phyloP scores from a whole-genome alignment of 139 green algal species.

The Micractinium conductrix region DNA sequence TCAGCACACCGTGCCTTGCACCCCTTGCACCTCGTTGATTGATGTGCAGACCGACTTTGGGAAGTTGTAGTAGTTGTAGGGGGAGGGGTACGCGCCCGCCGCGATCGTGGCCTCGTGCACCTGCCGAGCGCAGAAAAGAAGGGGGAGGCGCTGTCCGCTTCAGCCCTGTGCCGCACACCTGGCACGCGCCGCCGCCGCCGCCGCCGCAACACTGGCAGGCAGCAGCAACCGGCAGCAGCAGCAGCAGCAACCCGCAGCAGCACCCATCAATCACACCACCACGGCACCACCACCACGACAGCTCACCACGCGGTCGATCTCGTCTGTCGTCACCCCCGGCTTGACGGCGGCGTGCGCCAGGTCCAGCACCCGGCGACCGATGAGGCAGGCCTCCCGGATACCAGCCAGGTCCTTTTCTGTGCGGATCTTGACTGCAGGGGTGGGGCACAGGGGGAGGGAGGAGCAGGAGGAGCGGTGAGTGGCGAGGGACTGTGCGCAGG shows the following conservation, averaged over 20 bases:
- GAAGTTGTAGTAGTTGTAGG: slow-evolving; percentile 87
- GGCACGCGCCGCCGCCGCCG: no score
- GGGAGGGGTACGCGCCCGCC: slow-evolving; percentile 91
- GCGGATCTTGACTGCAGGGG: slow-evolving; percentile 67
- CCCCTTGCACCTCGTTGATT: slow-evolving; percentile 99
- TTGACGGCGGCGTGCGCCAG: slow-evolving; percentile 70
- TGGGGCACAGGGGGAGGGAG: background rate
- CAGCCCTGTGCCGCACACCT: no score
- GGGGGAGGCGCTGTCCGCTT: background rate
- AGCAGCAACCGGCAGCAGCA: background rate
- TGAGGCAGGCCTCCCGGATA: slow-evolving; percentile 78
- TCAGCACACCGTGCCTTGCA: no score
- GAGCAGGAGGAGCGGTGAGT: no score
- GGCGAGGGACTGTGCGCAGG: no score
- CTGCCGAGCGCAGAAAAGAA: background rate
- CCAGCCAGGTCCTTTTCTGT: slow-evolving; percentile 70
- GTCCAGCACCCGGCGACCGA: slow-evolving; percentile 86
- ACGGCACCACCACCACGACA: background rate
- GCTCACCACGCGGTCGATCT: slow-evolving; percentile 93
- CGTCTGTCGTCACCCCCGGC: slow-evolving; percentile 92
- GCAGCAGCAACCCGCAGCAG: background rate
- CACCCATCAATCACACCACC: background rate
- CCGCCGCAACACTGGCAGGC: no score
- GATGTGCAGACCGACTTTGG: slow-evolving; percentile 97
- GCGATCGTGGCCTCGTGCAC: slow-evolving; percentile 79